Evolutionary conservation across 2,329 filamentous ascomycete genomes (phyloP), one percentile per base, ranked within the genome.

Genomic region (Whalleya microplaca): DNA sequence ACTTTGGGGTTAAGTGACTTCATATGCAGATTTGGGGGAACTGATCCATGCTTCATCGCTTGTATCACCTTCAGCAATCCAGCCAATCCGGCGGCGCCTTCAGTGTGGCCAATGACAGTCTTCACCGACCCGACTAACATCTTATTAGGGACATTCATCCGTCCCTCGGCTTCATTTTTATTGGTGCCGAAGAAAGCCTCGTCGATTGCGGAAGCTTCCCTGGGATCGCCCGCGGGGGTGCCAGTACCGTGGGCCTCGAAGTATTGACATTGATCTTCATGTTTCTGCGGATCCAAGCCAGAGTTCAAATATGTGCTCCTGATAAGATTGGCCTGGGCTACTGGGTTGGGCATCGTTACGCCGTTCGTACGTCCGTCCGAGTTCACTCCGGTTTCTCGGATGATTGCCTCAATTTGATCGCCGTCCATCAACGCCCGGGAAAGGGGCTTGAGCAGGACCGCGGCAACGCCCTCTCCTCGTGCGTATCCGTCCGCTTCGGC

Each of bases 391-490:
- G 78, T 79, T 43, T 77, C 77, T 3, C 80, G 76, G 45, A 84
- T 76, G 45, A 83, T 65, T 19, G 73, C 76, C 32, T 76, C 69
- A 41, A 83, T 80, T 1, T 56, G 47, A 50, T 79, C 77, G 3
- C 80, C 79, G 47, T 83, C 82, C 2, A 71, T 70, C 7, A 86
- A 56, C 0, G 84, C 84, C 40, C 74, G 75, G 29, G 75, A 77
- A 21, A 79, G 68, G 0, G 74, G 75, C 67, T 86, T 86, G 18
- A 86, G 64, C 3, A 85, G 67, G 2, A 86, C 43, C 7, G 77
- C 74, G 0, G 74, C 79, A 12, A 80, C 67, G 2, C 83, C 84
- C 63, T 86, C 84, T 14, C 82, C 84, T n/a, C 83, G 76, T 0
- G 77, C 81, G 60, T 86, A 87, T 0, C 84, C 84, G 55, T 84